Base-by-base conservation (phyloP, 768 basidiomycete species). In the Xerocomellus intermedius region DNA sequence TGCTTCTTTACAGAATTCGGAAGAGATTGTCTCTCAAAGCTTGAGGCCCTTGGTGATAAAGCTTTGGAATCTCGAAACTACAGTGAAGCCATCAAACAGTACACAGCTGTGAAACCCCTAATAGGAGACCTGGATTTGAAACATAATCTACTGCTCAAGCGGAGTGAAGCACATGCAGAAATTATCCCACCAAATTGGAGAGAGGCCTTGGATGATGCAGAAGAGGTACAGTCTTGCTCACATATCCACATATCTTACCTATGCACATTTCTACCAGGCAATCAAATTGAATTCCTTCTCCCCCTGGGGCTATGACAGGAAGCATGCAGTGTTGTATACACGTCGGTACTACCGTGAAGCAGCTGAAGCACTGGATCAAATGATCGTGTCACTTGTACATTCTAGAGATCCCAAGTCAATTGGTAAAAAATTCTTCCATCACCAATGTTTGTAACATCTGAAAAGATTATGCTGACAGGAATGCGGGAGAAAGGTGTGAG, bases 301-400 rank as follows among this genome's bases (percentile, higher is more conserved):
- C 3, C 63, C 59, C 4, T 53, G 59, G 59, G 63, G 63, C 9
- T 48, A 64, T 10, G 52, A 64, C 21, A 50, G 41, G 44, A 59
- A n/a, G 26, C 55, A 65, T 19, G 28, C 3, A 7, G 64, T 51
- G 14, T 16, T 62, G 17, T 52, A 52, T 33, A 12, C 21, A 6
- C 10, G 7, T 4, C 32, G 41, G 10, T 12, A 14, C 37, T 59
- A 59, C 17, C 24, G 3, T n/a, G 60, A 59, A 22, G 64, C 64
- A 9, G 64, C 61, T 4, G 42, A 54, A 36, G 55, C 64, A 4
- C 19, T 59, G 13, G 30, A 62, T 38, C 2, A 54, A 21, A 41
- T 65, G 45, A n/a, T 63, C 8, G 0, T 0, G 5, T 21, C 19
- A 7, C 38, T 65, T 16, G 0, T 4, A 5, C 2, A 21, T 19